Evolutionary conservation across 1,284 basidiomycete genomes (phyloP), one percentile per base, ranked within the genome.

Genomic region (Papiliotrema fonsecae): DNA sequence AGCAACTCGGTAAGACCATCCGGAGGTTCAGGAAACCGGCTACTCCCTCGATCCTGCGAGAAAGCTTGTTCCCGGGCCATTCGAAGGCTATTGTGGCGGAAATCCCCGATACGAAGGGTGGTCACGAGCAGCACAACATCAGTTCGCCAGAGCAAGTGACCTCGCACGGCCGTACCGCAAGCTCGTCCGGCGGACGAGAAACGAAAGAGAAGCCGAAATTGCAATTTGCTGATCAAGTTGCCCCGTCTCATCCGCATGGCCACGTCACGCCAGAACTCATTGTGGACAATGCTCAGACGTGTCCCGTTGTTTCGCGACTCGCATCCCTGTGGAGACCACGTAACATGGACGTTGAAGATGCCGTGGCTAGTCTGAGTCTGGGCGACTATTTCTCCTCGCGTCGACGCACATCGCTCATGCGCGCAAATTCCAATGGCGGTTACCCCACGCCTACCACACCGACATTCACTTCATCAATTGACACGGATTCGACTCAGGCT

Each of bases 351-450:
- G 47, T 65, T 2, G 64, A 64, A 39, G 67, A 70, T 26, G 61
- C 64, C 3, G 60, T 70, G n/a, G 67, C 68, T 1, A 53, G 58
- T 1, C 49, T 70, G 2, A 63, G 55, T 35, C 45, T 69, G 16
- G 67, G 67, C 9, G 67, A 69, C 43, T 67, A 67, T 54, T 65
- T 70, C 51, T 59, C 59, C 1, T 57, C 59, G n/a, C 46, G 58
- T 4, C 42, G 49, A 26, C 39, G 45, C 11, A n/a, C 32, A 3
- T 24, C 26, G 10, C 21, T 47, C 14, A 19, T 6, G 14, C 30
- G 47, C 2, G 46, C 53, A 6, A 16, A 30, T 6, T 26, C 31
- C 28, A 47, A 53, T 52, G 25, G 47, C 51, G 16, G 37, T 35
- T 25, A 43, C 48, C 19, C 50, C 35, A 31, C 49, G 30, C 11